Conservation (phyloP, 2,329 filamentous ascomycete genomes). For the Tolypocladium cylindrosporum region DNA sequence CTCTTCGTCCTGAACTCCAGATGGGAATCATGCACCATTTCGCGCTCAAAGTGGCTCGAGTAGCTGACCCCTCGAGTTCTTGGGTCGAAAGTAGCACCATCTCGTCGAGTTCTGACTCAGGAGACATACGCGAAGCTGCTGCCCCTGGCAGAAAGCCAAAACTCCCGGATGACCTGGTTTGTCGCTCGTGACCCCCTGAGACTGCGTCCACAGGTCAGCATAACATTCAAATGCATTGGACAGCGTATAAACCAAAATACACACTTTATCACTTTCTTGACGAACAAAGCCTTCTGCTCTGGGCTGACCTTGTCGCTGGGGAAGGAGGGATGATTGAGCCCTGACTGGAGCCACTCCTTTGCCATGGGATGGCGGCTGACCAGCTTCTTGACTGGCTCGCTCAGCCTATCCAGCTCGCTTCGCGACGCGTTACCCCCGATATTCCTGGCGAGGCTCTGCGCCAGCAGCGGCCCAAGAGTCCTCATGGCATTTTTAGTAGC, state of each 20-base stretch:
- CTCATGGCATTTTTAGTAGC: conserved; percentile 39
- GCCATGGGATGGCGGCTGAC: conserved; percentile 44
- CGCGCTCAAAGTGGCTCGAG: background rate
- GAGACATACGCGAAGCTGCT: conserved; percentile 52
- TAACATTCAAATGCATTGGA: background rate
- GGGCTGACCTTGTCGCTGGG: conserved; percentile 48
- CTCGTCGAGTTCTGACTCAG: conserved; percentile 14
- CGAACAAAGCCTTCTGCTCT: conserved; percentile 52
- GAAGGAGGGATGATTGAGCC: conserved; percentile 44
- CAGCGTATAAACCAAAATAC: background rate
- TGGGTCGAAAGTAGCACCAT: background rate
- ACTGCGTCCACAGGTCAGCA: conserved; percentile 23
- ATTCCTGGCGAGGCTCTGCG: conserved; percentile 50
- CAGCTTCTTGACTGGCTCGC: conserved; percentile 62
- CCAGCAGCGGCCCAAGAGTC: conserved; percentile 52
- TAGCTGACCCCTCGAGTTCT: background rate
- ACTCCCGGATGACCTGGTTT: conserved; percentile 58
- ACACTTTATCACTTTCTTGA: conserved; percentile 56
- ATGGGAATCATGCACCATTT: background rate
- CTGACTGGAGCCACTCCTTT: conserved; percentile 52
- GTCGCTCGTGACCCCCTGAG: conserved; percentile 55
- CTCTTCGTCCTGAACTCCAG: too few species aligned
- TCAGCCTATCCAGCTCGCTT: conserved; percentile 62
- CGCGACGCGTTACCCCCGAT: conserved; percentile 59
- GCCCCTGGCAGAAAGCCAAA: conserved; percentile 60